Conservation (phyloP, 2,329 filamentous ascomycete genomes). For the Zalaria obscura region DNA sequence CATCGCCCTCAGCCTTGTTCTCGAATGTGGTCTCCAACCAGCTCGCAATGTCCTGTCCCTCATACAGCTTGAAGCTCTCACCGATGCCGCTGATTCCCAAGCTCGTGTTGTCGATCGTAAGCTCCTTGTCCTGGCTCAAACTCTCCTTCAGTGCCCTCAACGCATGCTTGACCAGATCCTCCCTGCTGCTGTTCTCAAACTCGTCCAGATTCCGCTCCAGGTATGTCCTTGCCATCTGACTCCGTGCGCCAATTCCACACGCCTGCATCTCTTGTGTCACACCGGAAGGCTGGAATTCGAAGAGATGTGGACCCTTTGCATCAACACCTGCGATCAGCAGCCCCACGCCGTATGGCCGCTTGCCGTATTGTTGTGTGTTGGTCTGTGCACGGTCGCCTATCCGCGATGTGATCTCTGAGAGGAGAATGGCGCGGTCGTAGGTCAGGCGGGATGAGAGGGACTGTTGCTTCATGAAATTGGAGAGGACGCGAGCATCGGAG, state of each 20-base stretch:
- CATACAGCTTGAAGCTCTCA: conserved; percentile 80
- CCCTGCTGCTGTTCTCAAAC: conserved; percentile 62
- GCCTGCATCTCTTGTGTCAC: conserved; percentile 96
- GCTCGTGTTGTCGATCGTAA: conserved; percentile 94
- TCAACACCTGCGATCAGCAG: conserved; percentile 88
- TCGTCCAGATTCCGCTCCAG: conserved; percentile 80
- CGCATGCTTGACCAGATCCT: conserved; percentile 84
- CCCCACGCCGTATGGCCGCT: conserved; percentile 89
- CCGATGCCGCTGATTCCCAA: conserved; percentile 78
- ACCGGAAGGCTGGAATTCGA: conserved; percentile 93
- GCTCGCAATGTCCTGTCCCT: conserved; percentile 72
- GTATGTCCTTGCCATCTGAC: conserved; percentile 96
- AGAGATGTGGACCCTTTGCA: conserved; percentile 85
- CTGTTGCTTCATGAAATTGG: conserved; percentile 99
- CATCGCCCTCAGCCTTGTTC: conserved; percentile 22
- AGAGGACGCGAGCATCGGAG: conserved; percentile 94
- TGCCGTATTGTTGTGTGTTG: conserved; percentile 96
- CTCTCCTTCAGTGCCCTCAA: conserved; percentile 88
- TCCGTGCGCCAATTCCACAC: conserved; percentile 88
- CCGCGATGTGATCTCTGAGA: conserved; percentile 76
- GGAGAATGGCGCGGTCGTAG: conserved; percentile 83
- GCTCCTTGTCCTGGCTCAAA: conserved; percentile 89
- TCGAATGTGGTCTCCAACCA: conserved; percentile 62
- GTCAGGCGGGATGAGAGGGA: conserved; percentile 90
- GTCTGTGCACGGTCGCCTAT: conserved; percentile 94